Conservation (phyloP, 805 yeast species). For the Cyberlindnera misumaiensis region DNA sequence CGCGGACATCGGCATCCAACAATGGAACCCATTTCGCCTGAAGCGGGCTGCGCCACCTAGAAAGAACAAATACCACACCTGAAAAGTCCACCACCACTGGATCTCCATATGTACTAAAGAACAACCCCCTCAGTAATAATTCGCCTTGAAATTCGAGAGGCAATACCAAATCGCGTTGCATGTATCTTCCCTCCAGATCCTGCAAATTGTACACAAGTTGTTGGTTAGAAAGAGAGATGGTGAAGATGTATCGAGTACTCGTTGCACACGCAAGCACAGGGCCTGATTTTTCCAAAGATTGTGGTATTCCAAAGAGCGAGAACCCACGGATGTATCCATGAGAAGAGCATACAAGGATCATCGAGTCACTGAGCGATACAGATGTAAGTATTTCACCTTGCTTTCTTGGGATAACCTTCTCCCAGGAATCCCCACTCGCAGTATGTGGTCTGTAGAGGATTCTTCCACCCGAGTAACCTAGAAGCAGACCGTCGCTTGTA, state of each 20-base stretch:
- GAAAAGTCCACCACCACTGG: conserved; percentile 84
- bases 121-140: conserved; percentile 51
- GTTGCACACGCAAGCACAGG: conserved; percentile 54
- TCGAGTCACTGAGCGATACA: conserved; percentile 56
- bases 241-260: conserved; percentile 25
- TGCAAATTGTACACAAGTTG: conserved; percentile 34
- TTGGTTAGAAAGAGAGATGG: conserved; percentile 25
- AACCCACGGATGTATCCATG: conserved; percentile 68
- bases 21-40: conserved; percentile 88
- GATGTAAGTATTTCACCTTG: conserved; percentile 56
- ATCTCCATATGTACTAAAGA: conserved; percentile 83
- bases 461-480: conserved; percentile 48
- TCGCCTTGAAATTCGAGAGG: conserved; percentile 29
- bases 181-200: conserved; percentile 41
- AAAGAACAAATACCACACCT: conserved; percentile 61
- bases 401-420: conserved; percentile 45
- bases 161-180: conserved; percentile 38
- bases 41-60: conserved; percentile 69
- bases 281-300: conserved; percentile 58
- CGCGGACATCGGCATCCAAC: conserved; percentile 44
- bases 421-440: conserved; percentile 64
- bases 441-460: conserved; percentile 67
- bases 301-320: conserved; percentile 67
- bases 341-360: conserved; percentile 65
- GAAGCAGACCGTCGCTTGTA: conserved; percentile 56